A percentile compares a stretch with the other conserved stretches of the same genome.
Conservation (phyloP, 2,329 filamentous ascomycete species). For the Claviceps paspali region DNA sequence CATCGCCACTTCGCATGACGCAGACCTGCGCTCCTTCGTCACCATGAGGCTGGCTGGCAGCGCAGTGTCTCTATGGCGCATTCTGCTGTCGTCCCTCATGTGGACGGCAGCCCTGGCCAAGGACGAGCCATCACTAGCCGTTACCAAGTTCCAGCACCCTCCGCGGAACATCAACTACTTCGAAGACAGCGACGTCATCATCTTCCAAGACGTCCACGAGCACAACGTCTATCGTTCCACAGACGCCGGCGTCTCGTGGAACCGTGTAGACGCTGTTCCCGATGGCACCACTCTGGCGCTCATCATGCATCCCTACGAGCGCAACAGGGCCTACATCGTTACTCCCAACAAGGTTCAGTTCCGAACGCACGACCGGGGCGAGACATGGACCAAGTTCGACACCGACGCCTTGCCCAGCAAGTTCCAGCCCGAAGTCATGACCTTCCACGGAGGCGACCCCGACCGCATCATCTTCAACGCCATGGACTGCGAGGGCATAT, state of each 20-base stretch:
- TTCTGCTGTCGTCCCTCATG: slow-evolving; percentile 34
- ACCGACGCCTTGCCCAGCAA: slow-evolving; percentile 42
- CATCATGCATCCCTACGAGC: slow-evolving; percentile 63
- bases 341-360: slow-evolving; percentile 58
- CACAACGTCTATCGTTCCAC: slow-evolving; percentile 60
- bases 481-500: slow-evolving; percentile 48
- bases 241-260: slow-evolving; percentile 70
- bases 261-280: slow-evolving; percentile 46
- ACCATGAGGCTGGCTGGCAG: slow-evolving; percentile 40
- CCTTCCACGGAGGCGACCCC: slow-evolving; percentile 71
- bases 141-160: slow-evolving; percentile 48
- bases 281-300: slow-evolving; percentile 48
- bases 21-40: slow-evolving; percentile 17
- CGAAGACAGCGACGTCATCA: slow-evolving; percentile 67
- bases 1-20: slow-evolving; percentile 27
- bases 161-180: slow-evolving; percentile 74
- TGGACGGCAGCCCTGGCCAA: slow-evolving; percentile 33
- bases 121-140: slow-evolving; percentile 50
- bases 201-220: slow-evolving; percentile 53
- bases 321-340: slow-evolving; percentile 64
- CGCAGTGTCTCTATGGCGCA: slow-evolving; percentile 30
- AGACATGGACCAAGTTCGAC: slow-evolving; percentile 64
- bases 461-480: slow-evolving; percentile 77
- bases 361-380: slow-evolving; percentile 68
- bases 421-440: slow-evolving; percentile 37